Evolutionary conservation across 1,139 yeast species (phyloP).

Genomic region (Geotrichum phurueaensis): DNA sequence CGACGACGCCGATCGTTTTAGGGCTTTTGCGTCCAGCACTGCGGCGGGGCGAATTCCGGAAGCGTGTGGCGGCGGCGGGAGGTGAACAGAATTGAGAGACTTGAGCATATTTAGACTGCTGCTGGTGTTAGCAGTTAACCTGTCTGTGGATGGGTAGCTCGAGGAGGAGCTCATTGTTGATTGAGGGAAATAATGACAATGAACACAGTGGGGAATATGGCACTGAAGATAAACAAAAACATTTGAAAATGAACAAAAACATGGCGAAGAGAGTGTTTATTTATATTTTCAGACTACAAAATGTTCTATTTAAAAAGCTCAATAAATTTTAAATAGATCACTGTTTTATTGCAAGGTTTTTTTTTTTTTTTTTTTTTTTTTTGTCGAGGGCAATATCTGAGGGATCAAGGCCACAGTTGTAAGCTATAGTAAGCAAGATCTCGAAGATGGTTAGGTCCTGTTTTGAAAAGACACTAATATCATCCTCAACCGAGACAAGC

Average conservation of each 20-base stretch:
- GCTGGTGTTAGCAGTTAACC: background rate
- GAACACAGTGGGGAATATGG: too few relatives aligned
- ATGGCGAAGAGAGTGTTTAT: background rate
- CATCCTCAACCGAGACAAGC: too few relatives aligned
- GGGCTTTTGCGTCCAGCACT: background rate
- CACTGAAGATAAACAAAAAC: background rate
- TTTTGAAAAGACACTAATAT: too few relatives aligned
- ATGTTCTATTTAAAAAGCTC: too few relatives aligned
- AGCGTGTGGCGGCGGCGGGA: constrained; percentile 1
- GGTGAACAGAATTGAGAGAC: constrained; percentile 1
- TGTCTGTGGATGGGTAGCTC: background rate
- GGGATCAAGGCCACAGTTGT: too few relatives aligned
- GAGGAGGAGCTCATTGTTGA: background rate
- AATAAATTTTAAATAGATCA: too few relatives aligned
- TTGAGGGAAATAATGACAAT: background rate
- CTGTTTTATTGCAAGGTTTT: too few relatives aligned
- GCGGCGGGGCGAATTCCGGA: background rate
- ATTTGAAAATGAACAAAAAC: background rate
- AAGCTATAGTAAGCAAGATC: too few relatives aligned
- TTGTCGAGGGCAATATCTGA: too few relatives aligned
- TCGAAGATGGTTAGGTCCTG: too few relatives aligned
- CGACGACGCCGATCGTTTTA: background rate
- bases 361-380: too few relatives aligned
- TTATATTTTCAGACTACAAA: background rate
- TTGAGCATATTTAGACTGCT: background rate